Base-by-base conservation (phyloP, 1,139 yeast species). In the Kodamaea fungicola region DNA sequence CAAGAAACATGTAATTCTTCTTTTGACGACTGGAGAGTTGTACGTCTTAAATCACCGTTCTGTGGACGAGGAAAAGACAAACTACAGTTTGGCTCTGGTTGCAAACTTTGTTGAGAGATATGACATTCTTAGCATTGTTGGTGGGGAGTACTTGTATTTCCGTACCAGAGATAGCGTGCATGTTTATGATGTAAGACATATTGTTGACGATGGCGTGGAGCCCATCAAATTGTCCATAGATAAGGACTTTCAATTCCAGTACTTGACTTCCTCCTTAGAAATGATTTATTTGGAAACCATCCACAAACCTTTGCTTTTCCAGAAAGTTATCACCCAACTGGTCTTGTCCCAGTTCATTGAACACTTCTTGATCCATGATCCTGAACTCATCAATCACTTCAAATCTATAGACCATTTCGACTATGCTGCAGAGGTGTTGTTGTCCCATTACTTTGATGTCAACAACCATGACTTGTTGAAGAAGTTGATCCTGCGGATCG, bases 301-400 rank as follows among this genome's bases (percentile, higher is more conserved):
- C 8, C 54, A 50, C 32, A 55, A 54, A 12, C 28, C 35, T 29
- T 32, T 40, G 12, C 19, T 39, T 12, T 35, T 33, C 38, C 57
- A 59, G 31, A 57, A 54, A 34, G 41, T 61, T 6, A 56, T 60
- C 22, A 61, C 59, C 26, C 64, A 65, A 38, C 48, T 68, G 33
- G 59, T 70, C 5, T 50, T 71, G 23, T 64, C 67, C 45, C 55
- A 64, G 33, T 61, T 71, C 39, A 62, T 71, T 31, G 72, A 67
- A 42, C 59, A 59, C 40, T 73, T 67, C 43, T 52, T 71, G 30
- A 40, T 57, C n/a, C 59, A 56, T 23, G 51, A 52, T 28, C 37
- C 30, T 7, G 26, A n/a, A 27, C 44, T 23, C 50, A 61, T 54
- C 30, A 40, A 42, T 8, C 64, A 60, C 38, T 69, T 65, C 41